A percentile compares a stretch with the other conserved stretches of the same genome.
These are phyloP conservation scores for Rhodotorula toruloides DNA, from an alignment of 768 basidiomycete genomes.

Conservation along the genomic window DNA sequence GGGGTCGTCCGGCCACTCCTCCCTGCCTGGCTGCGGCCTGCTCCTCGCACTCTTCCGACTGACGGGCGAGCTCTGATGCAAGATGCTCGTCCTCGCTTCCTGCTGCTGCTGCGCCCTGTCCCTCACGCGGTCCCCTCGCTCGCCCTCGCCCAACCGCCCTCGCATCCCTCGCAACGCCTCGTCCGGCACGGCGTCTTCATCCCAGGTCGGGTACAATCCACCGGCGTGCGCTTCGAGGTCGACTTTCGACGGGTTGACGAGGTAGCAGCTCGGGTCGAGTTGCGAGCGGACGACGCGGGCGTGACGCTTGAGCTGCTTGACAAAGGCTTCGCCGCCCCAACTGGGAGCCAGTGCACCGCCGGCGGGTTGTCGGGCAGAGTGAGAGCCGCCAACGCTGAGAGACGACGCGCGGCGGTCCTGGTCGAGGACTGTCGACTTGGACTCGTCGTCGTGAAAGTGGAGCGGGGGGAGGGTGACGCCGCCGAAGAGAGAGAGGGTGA, in stretches of 20 bases:
- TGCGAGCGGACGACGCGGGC: conserved; percentile 77
- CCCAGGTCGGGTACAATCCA: conserved; percentile 55
- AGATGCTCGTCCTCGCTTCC: conserved; percentile 61
- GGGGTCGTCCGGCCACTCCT: conserved; percentile 35
- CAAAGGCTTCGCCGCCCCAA: conserved; percentile 47
- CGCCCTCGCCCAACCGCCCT: conserved; percentile 9
- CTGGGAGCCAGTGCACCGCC: conserved; percentile 47
- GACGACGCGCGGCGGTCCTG: conserved; percentile 31
- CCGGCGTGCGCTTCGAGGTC: conserved; percentile 86
- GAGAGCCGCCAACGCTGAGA: conserved; percentile 45
- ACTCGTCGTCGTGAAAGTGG: conserved; percentile 96
- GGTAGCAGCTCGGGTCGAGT: conserved; percentile 75
- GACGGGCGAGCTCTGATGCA: conserved; percentile 66
- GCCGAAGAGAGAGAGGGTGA: conserved; percentile 74
- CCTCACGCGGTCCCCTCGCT: neutral
- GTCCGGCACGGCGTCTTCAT: conserved; percentile 41
- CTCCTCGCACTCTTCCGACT: conserved; percentile 18
- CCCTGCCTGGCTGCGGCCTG: neutral
- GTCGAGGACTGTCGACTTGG: conserved; percentile 56
- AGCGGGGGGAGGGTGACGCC: conserved; percentile 69
- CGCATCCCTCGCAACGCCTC: conserved; percentile 16
- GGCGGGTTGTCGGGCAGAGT: conserved; percentile 43
- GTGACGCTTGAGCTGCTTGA: conserved; percentile 79
- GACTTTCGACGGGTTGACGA: conserved; percentile 85
- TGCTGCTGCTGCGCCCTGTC: conserved; percentile 43